phyloP scores from a whole-genome alignment of 305 asterid species.

The Rubia balearica region DNA sequence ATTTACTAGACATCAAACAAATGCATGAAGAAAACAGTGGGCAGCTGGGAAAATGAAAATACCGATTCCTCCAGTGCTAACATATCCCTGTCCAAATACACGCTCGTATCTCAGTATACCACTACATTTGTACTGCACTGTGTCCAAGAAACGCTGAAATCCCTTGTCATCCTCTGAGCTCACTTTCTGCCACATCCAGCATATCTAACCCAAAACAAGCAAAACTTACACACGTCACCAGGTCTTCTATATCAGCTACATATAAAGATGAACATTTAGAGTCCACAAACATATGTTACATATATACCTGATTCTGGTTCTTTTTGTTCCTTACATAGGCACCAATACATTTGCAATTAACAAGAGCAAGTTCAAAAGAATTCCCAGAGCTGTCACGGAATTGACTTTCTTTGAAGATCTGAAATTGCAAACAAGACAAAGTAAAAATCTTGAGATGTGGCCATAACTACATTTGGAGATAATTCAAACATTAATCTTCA shows the following conservation, averaged over 20 bases:
- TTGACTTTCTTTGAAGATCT: constrained; percentile 77
- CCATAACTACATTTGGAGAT: not conserved
- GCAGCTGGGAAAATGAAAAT: constrained; percentile 14
- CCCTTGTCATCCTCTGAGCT: constrained; percentile 66
- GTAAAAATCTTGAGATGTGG: not conserved
- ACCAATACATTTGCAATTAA: constrained; percentile 83
- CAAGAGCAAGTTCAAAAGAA: constrained; percentile 68
- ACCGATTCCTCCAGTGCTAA: constrained; percentile 98
- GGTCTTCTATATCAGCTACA: not conserved
- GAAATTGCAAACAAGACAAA: constrained; percentile 16
- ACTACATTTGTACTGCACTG: constrained; percentile 78
- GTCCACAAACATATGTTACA: not conserved
- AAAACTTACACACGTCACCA: not conserved
- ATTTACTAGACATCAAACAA: not conserved
- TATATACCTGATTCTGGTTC: constrained; percentile 82
- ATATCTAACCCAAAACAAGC: constrained; percentile 42
- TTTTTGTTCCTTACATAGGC: constrained; percentile 86
- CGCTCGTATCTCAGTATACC: constrained; percentile 92
- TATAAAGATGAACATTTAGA: not conserved
- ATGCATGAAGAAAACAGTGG: not conserved
- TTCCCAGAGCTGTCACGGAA: constrained; percentile 41
- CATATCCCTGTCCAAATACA: constrained; percentile 87
- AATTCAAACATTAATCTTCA: not conserved
- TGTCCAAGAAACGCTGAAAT: constrained; percentile 89
- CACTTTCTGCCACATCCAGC: constrained; percentile 94